A percentile compares a stretch with the other conserved stretches of the same genome.
Conservation (phyloP, 345 rosid species). For the Brassica rapa region DNA sequence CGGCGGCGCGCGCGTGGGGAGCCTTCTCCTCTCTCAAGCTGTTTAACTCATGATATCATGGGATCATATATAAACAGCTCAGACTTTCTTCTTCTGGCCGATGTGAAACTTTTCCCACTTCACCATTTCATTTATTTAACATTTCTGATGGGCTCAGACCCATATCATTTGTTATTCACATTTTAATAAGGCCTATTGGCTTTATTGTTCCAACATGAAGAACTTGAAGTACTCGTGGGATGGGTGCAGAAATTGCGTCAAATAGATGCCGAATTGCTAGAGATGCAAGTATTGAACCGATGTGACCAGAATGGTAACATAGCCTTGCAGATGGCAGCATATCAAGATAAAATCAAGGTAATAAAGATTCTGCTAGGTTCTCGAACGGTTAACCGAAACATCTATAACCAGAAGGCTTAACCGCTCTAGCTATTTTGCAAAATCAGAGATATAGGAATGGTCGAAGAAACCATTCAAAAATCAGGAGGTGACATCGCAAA, state of each 20-base stretch:
- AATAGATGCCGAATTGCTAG: background rate
- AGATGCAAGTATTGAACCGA: conserved; percentile 22
- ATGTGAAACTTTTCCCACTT: no score
- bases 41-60: no score
- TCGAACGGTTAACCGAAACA: conserved; percentile 11
- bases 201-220: background rate
- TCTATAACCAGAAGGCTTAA: conserved; percentile 16
- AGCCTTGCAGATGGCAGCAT: conserved; percentile 40
- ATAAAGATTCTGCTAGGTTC: conserved; percentile 15
- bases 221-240: conserved; percentile 34
- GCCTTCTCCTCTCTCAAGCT: no score
- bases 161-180: no score
- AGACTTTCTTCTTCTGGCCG: no score
- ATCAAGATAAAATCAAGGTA: conserved; percentile 24
- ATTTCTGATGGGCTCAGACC: no score
- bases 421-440: conserved; percentile 26
- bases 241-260: conserved; percentile 22
- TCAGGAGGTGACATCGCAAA: background rate
- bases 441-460: background rate
- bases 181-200: no score
- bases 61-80: no score
- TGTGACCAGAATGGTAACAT: conserved; percentile 39
- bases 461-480: background rate
- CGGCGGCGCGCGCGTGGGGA: no score
- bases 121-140: no score